Base-by-base conservation (phyloP, 75 land plant genomes). In the Cryptomeria japonica region DNA sequence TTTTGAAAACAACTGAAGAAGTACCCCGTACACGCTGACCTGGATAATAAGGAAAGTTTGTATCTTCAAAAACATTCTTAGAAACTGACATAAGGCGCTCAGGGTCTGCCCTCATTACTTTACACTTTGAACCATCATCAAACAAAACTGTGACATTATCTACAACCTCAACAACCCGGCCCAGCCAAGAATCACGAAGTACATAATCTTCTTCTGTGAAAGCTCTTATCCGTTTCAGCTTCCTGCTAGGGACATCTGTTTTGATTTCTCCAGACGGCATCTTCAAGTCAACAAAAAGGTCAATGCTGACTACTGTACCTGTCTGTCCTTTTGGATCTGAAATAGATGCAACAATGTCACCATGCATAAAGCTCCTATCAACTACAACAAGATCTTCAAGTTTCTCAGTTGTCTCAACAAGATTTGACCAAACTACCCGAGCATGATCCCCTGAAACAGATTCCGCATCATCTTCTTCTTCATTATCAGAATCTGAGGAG, bases 81-180 rank as follows among this genome's bases (percentile, higher is more conserved):
- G 86, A 84, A 51, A 90, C 87, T 41, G 99, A 97, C 84, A 89
- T 89, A 36, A 98, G 96, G 7, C 90, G 94, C 70, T 87, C 87
- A 73, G 99, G 97, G 19, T 98, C 95, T 46, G 99, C 95, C 84
- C 88, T 93, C 82, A 90, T 49, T 13, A 98, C 96, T 92, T 96
- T 97, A 90, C 99, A 98, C 19, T 90, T 89, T 46, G 97, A 92
- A 37, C 99, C 99, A 93, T 98, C 99, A 89, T 95, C 99, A 87
- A 98, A 96, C 61, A 94, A 68, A 41, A 98, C 99, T 28, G 95
- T 96, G 42, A 98, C 99, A 87, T 98, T 96, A 89, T 97, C 99
- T 19, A 91, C 78, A 36, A 98, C 94, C 80, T 98, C 99, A 86
- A 97, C 99, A n/a, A 98, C 90, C 86, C 99, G 95, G 76, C 99